A percentile compares a stretch with the other conserved stretches of the same genome.
Conservation (phyloP, 306 rosid genomes). For the Cucurbita maxima region DNA sequence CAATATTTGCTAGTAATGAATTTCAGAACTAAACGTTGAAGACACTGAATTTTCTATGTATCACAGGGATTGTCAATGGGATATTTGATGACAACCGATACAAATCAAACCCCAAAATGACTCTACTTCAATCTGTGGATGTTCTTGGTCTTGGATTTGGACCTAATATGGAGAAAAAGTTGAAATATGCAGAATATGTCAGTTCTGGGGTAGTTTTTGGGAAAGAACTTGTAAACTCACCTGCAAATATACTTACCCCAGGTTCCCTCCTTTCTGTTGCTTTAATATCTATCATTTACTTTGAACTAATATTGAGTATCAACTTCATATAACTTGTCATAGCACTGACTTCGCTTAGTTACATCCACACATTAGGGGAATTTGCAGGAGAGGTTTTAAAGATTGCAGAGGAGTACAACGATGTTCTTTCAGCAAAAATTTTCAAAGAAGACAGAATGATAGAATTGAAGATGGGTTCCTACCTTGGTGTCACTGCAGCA, state of each 20-base stretch:
- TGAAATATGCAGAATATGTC: slow-evolving; percentile 64
- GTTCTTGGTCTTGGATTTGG: slow-evolving; percentile 67
- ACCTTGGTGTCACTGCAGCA: slow-evolving; percentile 74
- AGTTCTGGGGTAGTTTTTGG: slow-evolving; percentile 68
- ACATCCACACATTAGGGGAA: slow-evolving; percentile 29
- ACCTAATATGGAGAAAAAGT: slow-evolving; percentile 53
- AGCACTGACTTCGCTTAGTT: slow-evolving; percentile 12
- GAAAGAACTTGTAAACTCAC: slow-evolving; percentile 84
- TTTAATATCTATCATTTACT: not conserved
- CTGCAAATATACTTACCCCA: slow-evolving; percentile 96
- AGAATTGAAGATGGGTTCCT: slow-evolving; percentile 95
- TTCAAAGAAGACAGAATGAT: slow-evolving; percentile 54
- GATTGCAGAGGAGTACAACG: slow-evolving; percentile 44
- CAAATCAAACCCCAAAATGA: slow-evolving; percentile 60
- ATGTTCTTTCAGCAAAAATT: slow-evolving; percentile 73
- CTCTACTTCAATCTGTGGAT: slow-evolving; percentile 47
- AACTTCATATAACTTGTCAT: not conserved
- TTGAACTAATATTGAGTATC: too few species aligned
- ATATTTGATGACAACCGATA: slow-evolving; percentile 76
- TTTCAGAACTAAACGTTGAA: too few species aligned
- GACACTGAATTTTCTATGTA: slow-evolving; percentile 8
- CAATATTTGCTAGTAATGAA: too few species aligned
- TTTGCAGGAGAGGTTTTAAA: slow-evolving; percentile 85
- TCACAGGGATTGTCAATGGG: slow-evolving; percentile 61
- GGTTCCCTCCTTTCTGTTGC: slow-evolving; percentile 21